Base-by-base conservation (phyloP, 208 protist genomes). In the Willaertia magna region DNA sequence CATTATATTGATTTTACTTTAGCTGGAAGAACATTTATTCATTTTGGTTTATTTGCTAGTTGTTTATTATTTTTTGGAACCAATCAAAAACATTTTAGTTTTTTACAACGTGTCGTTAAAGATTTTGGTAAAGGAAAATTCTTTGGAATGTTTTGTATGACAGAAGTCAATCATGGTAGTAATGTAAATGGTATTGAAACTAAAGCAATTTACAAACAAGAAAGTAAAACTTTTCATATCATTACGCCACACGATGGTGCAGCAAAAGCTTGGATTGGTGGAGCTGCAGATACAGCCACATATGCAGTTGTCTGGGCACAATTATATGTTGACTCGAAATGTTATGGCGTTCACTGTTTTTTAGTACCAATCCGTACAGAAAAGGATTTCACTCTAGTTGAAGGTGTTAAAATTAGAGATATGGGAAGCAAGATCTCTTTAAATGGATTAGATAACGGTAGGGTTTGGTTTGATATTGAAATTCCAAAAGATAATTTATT, bases 181-280 rank as follows among this genome's bases (percentile, higher is more conserved):
- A 91, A 90, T 42, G 88, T 90, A 2, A 85, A 88, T 49, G 88
- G 40, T 1, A 76, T 90, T 74, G 67, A 90, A 88, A 90, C 88
- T 20, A 88, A 7, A 42, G 88, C 88, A 9, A 89, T 44, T 34
- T 90, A 90, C 55, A 75, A 90, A 30, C 40, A 1, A 30, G 40
- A 40, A 34, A 43, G n/a, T 1, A 26, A 90, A 4, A 39, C n/a
- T 26, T 88, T 90, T 43, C 0, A 88, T 0, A 47, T 90, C 48
- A 16, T 86, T 52, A 90, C 49, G 26, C 88, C 88, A 18, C 90
- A 85, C 18, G 20, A 86, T 7, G 49, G 47, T 44, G 30, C 87
- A 20, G 85, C 51, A 11, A 90, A 90, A 74, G 90, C 59, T 18
- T 90, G 88, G 88, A 46, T 44, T n/a, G 87, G 87, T n/a, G 87